phyloP scores from a whole-genome alignment of 441 rosid species.

The Manihot esculenta region DNA sequence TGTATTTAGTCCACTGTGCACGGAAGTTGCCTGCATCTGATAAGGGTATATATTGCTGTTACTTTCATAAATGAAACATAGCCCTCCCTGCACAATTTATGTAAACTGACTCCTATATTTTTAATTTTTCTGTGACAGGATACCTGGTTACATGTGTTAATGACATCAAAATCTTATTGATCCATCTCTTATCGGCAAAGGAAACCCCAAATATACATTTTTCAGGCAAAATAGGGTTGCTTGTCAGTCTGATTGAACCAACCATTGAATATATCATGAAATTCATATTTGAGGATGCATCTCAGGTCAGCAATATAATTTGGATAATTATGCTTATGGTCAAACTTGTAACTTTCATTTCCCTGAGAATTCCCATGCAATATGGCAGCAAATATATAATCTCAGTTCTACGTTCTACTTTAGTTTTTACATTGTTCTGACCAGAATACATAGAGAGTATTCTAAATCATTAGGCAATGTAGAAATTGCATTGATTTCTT shows the following conservation, averaged over 20 bases:
- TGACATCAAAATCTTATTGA: slow-evolving; percentile 52
- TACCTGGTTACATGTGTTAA: slow-evolving; percentile 59
- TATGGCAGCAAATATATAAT: slow-evolving; percentile 1
- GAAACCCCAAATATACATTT: slow-evolving; percentile 37
- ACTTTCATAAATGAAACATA: slow-evolving; percentile 4
- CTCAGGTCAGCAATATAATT: slow-evolving; percentile 57
- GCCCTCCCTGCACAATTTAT: slow-evolving; percentile 1
- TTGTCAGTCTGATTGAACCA: slow-evolving; percentile 76
- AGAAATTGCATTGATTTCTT: slow-evolving; percentile 5
- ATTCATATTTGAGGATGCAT: slow-evolving; percentile 57
- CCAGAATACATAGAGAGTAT: neutral
- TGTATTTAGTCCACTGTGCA: slow-evolving; percentile 76
- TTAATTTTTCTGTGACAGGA: slow-evolving; percentile 46
- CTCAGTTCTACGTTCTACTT: neutral
- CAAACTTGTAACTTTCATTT: neutral
- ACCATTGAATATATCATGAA: slow-evolving; percentile 69
- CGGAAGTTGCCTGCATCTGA: slow-evolving; percentile 52
- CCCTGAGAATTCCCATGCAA: slow-evolving; percentile 12
- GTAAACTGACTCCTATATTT: slow-evolving; percentile 17
- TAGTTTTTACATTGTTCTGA: slow-evolving; percentile 12
- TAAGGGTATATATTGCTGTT: slow-evolving; percentile 43
- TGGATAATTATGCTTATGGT: slow-evolving; percentile 11
- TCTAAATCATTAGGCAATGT: neutral
- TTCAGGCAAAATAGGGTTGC: slow-evolving; percentile 46
- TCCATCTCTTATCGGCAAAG: slow-evolving; percentile 43